A percentile compares a stretch with the other conserved stretches of the same genome.
These are phyloP conservation scores for Candida easanensis DNA, from an alignment of 805 yeast genomes.

Conservation along the genomic window DNA sequence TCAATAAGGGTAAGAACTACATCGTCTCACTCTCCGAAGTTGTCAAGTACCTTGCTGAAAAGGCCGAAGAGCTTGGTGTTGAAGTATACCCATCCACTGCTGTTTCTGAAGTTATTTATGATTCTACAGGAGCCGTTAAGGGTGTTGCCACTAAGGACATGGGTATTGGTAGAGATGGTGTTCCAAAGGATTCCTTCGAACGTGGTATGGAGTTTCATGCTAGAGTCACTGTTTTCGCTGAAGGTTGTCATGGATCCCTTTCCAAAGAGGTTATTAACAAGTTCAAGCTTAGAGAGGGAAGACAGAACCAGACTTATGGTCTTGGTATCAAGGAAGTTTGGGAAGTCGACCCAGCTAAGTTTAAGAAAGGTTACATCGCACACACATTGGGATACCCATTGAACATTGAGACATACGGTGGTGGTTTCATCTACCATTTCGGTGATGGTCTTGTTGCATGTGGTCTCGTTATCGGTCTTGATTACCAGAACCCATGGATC, in stretches of 20 bases:
- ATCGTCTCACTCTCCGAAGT: constrained; percentile 82
- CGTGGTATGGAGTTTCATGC: constrained; percentile 97
- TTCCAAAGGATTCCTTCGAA: constrained; percentile 81
- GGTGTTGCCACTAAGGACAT: constrained; percentile 95
- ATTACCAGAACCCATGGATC: constrained; percentile 90
- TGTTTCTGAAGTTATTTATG: constrained; percentile 73
- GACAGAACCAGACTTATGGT: constrained; percentile 87
- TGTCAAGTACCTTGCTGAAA: constrained; percentile 76
- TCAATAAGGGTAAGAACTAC: constrained; percentile 75
- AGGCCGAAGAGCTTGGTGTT: constrained; percentile 91
- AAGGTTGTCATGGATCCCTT: constrained; percentile 97
- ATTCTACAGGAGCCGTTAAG: constrained; percentile 56
- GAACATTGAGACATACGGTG: constrained; percentile 75
- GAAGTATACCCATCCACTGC: constrained; percentile 91
- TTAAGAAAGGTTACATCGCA: constrained; percentile 73
- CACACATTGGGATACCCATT: constrained; percentile 93
- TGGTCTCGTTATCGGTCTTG: constrained; percentile 93
- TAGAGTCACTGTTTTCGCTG: constrained; percentile 84
- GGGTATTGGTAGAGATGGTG: constrained; percentile 76
- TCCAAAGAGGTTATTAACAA: constrained; percentile 72
- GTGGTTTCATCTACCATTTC: constrained; percentile 96
- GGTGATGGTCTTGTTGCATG: constrained; percentile 90
- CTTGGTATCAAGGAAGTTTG: constrained; percentile 95
- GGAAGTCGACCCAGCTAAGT: constrained; percentile 85
- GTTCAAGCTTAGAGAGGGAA: constrained; percentile 62